These are phyloP conservation scores for Fusarium sp. DNA, from an alignment of 2,329 filamentous ascomycete species.

Conservation along the genomic window DNA sequence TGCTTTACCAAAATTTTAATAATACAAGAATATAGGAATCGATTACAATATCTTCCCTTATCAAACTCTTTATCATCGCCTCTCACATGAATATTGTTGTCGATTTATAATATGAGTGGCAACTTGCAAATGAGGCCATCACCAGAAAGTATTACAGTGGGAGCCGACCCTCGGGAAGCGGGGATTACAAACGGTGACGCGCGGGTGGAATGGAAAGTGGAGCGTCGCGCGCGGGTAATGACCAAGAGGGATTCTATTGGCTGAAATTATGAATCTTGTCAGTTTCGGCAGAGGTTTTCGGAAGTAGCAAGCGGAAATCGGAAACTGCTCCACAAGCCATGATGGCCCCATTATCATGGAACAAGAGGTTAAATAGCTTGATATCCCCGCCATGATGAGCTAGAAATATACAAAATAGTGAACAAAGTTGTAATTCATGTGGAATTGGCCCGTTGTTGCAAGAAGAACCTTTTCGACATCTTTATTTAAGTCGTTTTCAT, in stretches of 20 bases:
- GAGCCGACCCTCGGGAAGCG: conserved; percentile 16
- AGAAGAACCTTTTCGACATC: conserved; percentile 18
- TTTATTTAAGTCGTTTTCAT: neutral
- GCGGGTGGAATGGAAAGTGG: conserved; percentile 12
- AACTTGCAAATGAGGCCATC: conserved; percentile 49
- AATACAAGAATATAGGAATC: neutral
- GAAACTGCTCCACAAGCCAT: conserved; percentile 38
- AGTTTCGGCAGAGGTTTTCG: conserved; percentile 5
- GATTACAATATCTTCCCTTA: neutral
- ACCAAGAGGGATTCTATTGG: conserved; percentile 35
- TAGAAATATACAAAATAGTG: neutral
- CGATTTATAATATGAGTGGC: conserved; percentile 45
- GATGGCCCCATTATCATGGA: conserved; percentile 29
- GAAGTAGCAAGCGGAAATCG: conserved; percentile 25
- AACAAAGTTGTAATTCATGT: conserved; percentile 21
- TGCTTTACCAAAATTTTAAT: neutral
- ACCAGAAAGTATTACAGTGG: neutral
- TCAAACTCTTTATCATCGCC: neutral
- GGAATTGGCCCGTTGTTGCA: conserved; percentile 11
- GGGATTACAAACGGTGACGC: conserved; percentile 35
- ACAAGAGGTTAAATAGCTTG: conserved; percentile 34
- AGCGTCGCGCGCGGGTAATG: conserved; percentile 48
- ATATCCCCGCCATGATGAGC: conserved; percentile 13
- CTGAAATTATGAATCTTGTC: neutral
- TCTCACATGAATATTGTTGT: neutral